Evolutionary conservation across 768 basidiomycete genomes (phyloP), one percentile per base, ranked within the genome.

Genomic region (Lactarius pseudohatsudake): DNA sequence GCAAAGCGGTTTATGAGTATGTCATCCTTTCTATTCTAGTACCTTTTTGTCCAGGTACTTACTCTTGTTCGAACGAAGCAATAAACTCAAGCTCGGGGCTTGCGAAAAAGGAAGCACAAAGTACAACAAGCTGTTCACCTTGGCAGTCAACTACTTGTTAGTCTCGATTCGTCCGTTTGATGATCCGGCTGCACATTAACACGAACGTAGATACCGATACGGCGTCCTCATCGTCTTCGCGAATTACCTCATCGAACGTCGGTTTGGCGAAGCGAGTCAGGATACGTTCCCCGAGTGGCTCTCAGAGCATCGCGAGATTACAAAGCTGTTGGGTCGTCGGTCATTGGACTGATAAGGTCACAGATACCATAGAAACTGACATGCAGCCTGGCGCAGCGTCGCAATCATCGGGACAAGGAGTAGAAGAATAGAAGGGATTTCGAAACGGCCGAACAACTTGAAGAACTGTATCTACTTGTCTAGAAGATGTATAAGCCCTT

Each of bases 1-100:
- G 97, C 41, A 93, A 92, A 75, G 94, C 97, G 0, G 90, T 99
- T 58, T 97, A 93, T 74, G 93, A 96, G 91, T 98, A 75, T 76
- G 91, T 79, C 56, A 0, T 36, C 45, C 26, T 28, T 15, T 22
- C 32, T 22, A 8, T 10, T 13, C 4, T 34, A 20, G 36, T 16
- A 28, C 20, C 9, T 7, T 7, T 18, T 26, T 10, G 22, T 16
- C 13, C 18, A 3, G 34, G 55, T 58, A 13, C 30, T 38, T 32
- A 15, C 50, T 22, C 40, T 59, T 56, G 16, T 28, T 41, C 47
- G 18, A 70, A 28, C 36, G 43, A 16, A 97, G 95, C 74, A 94
- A 95, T 79, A 96, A 96, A 76, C 81, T 98, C 58, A 94, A 96
- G 72, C 85, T 86, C 0, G 94, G 94, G 55, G 90, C 94, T 0